Evolutionary conservation across 495 filamentous ascomycete species (phyloP), one percentile per base, ranked within the genome.

Genomic region (Penicillium crystallinum): DNA sequence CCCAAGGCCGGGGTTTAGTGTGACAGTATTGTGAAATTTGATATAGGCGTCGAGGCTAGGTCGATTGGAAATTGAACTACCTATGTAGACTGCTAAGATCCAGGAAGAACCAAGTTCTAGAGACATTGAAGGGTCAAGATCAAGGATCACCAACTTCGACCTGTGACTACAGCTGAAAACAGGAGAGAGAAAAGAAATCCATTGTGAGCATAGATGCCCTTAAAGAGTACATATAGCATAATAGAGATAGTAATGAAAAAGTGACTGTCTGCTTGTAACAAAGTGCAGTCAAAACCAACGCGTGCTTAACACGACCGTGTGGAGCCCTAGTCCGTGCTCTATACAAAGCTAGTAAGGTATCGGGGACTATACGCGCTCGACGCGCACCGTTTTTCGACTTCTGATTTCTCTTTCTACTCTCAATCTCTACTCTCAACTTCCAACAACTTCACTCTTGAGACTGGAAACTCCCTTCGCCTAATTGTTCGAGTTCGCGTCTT

Each of bases 271-370:
- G 29, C 6, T 2, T 8, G 29, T 9, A 31, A 31, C 10, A 31
- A 10, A 31, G 10, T 8, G 29, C 29, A 31, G 44, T 35, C 30
- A 12, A 51, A 42, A 10, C 41, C 39, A 52, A 66, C 63, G 63
- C 61, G 63, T 66, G 54, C 62, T 62, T 53, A 64, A 64, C 62
- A 65, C 58, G 58, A 53, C 56, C 17, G 22, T 19, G 62, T 63
- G 59, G 62, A 54, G 52, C 46, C 56, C n/a, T n/a, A 41, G 62
- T 64, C 61, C 56, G 62, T 63, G 62, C 59, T 57, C 59, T 65
- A 63, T 63, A 65, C 59, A 54, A 57, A 45, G 56, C 57, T 64
- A 62, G 62, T 62, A 62, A 58, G 47, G 47, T 49, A 59, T 58
- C 43, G 50, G 27, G 33, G 42, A 56, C 54, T 63, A 65, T 56